These are phyloP conservation scores for Trichoderma polysporum DNA, from an alignment of 2,329 filamentous ascomycete genomes.

Conservation along the genomic window DNA sequence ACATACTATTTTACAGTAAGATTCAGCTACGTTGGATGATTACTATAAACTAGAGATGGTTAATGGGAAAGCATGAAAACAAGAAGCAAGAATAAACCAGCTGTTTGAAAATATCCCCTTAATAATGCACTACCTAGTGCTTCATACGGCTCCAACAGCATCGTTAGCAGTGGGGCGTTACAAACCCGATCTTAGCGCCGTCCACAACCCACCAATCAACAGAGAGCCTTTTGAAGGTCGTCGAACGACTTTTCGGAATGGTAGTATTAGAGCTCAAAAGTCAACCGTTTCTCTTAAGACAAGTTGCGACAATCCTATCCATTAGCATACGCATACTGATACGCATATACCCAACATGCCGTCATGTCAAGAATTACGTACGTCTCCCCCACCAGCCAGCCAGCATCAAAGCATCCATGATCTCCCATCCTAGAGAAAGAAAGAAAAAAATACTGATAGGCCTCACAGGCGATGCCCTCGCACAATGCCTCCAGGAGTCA, in stretches of 20 bases:
- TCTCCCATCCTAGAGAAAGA: neutral
- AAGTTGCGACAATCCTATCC: neutral
- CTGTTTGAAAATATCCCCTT: neutral
- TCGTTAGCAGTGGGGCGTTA: neutral
- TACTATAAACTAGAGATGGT: neutral
- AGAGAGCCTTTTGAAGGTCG: neutral
- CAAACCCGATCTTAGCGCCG: slow-evolving; percentile 4
- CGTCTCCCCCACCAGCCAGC: slow-evolving; percentile 37
- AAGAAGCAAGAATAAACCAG: neutral
- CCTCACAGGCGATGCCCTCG: slow-evolving; percentile 76
- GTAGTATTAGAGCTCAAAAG: neutral
- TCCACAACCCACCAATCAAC: slow-evolving; percentile 11
- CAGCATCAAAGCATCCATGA: neutral
- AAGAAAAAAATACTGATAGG: slow-evolving; percentile 17
- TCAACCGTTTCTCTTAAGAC: neutral
- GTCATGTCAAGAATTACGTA: slow-evolving; percentile 96
- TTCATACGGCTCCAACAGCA: no score
- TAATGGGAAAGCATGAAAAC: neutral
- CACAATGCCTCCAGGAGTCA: slow-evolving; percentile 91
- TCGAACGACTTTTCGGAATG: slow-evolving; percentile 9
- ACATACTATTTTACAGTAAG: no score
- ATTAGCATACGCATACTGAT: slow-evolving; percentile 10
- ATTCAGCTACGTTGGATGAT: no score
- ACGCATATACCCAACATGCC: slow-evolving; percentile 63
- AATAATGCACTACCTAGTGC: neutral